These are phyloP conservation scores for Penicillium sp. DNA, from an alignment of 2,329 filamentous ascomycete genomes.

Conservation along the genomic window DNA sequence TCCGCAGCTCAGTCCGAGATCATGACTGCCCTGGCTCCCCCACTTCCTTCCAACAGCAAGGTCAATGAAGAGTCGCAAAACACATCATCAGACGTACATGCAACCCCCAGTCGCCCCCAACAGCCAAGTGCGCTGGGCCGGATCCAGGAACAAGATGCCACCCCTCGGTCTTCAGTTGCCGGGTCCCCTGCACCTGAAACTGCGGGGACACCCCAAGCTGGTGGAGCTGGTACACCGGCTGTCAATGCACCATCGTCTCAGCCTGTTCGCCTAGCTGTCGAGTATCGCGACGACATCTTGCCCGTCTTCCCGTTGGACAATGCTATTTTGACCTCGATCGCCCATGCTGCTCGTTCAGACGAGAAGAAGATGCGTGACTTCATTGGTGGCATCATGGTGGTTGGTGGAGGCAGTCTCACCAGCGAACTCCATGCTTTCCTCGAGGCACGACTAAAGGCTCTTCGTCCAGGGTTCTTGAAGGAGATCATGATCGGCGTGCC, in stretches of 20 bases:
- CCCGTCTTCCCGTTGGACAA: constrained; percentile 84
- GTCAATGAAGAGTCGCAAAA: constrained; percentile 47
- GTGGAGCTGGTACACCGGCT: constrained; percentile 50
- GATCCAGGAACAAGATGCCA: constrained; percentile 72
- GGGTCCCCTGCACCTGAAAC: constrained; percentile 87
- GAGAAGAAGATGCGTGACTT: constrained; percentile 94
- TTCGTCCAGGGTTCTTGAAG: constrained; percentile 67
- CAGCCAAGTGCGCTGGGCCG: constrained; percentile 73
- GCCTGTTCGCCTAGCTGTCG: constrained; percentile 53
- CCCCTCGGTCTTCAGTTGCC: constrained; percentile 83
- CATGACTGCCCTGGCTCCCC: constrained; percentile 58
- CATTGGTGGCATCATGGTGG: constrained; percentile 86
- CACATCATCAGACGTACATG: constrained; percentile 39
- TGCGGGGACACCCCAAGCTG: constrained; percentile 67
- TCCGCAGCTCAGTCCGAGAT: constrained; percentile 81
- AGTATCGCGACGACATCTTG: constrained; percentile 76
- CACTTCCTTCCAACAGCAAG: constrained; percentile 35
- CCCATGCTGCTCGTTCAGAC: constrained; percentile 83
- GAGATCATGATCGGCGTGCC: constrained; percentile 70
- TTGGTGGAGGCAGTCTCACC: constrained; percentile 83
- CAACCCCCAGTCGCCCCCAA: constrained; percentile 60
- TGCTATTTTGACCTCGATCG: constrained; percentile 87
- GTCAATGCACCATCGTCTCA: constrained; percentile 42
- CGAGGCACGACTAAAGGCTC: constrained; percentile 77
- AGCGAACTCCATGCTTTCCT: constrained; percentile 80